A percentile compares a stretch with the other conserved stretches of the same genome.
Conservation (phyloP, 2,329 filamentous ascomycete genomes). For the Didymella sp. region DNA sequence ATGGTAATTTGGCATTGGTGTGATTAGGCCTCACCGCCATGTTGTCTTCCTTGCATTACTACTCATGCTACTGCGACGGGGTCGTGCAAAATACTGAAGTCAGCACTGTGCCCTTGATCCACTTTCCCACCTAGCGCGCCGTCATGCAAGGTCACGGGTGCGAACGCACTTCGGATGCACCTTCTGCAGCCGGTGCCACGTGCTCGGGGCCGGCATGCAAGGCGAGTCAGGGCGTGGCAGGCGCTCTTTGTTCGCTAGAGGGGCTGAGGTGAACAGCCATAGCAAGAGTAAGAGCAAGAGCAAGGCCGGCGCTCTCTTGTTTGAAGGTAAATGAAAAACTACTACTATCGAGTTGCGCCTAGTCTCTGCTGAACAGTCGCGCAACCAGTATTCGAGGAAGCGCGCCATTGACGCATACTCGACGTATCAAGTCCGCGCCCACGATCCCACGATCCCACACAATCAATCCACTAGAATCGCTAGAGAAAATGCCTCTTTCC, state of each 20-base stretch:
- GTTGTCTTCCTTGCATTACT: background rate
- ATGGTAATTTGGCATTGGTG: too few relatives aligned
- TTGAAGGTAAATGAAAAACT: too few relatives aligned
- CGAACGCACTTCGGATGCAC: constrained; percentile 10
- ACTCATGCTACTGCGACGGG: background rate
- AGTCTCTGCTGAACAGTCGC: too few relatives aligned
- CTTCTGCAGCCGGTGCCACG: constrained; percentile 17
- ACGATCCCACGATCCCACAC: background rate
- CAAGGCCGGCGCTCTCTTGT: too few relatives aligned
- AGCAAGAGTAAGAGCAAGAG: too few relatives aligned
- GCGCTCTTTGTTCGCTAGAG: background rate
- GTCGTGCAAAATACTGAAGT: background rate
- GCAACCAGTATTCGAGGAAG: too few relatives aligned
- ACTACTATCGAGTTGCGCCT: too few relatives aligned
- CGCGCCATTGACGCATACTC: too few relatives aligned
- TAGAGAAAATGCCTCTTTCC: background rate
- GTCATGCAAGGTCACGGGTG: background rate
- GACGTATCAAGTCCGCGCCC: too few relatives aligned
- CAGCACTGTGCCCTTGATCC: background rate
- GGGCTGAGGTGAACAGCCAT: background rate
- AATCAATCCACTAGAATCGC: background rate
- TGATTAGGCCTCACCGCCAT: constrained; percentile 15
- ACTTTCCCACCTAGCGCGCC: background rate
- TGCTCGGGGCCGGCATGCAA: constrained; percentile 7
- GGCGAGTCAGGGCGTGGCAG: constrained; percentile 1